phyloP scores from a whole-genome alignment of 1,284 basidiomycete species.

The Irpex sp. region DNA sequence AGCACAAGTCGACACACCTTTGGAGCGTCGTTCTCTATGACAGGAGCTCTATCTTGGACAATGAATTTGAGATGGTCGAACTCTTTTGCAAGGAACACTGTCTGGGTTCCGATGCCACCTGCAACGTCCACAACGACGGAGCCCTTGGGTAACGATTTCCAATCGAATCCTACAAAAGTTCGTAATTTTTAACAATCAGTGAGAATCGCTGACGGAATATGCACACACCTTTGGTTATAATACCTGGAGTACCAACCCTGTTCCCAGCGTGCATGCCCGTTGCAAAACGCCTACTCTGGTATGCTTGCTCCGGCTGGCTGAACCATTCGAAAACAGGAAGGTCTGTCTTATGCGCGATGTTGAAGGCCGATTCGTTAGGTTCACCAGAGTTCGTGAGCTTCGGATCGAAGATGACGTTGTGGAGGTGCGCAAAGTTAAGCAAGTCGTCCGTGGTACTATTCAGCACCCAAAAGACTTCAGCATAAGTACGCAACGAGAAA shows the following conservation, averaged over 20 bases:
- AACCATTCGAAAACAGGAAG: constrained; percentile 5
- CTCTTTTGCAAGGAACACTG: constrained; percentile 16
- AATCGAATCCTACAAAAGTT: constrained; percentile 10
- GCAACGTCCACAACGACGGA: constrained; percentile 20
- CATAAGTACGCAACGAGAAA: no score
- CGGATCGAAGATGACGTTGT: constrained; percentile 11
- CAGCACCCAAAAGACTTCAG: neutral
- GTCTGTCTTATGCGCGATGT: constrained; percentile 2
- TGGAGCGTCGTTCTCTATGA: constrained; percentile 10
- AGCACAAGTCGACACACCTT: constrained; percentile 7
- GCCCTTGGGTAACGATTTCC: constrained; percentile 7
- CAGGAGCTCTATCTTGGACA: constrained; percentile 17
- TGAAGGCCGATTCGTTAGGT: constrained; percentile 6
- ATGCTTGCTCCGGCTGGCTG: constrained; percentile 1
- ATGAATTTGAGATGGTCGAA: constrained; percentile 18
- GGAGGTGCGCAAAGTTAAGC: neutral
- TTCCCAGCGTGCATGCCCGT: neutral
- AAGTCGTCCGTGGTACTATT: neutral
- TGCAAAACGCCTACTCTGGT: neutral
- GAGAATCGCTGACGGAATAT: no score
- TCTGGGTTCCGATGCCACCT: constrained; percentile 19
- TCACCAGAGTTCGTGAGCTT: constrained; percentile 15
- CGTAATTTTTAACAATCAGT: no score
- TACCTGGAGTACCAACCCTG: neutral
- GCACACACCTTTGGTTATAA: neutral